A percentile compares a stretch with the other conserved stretches of the same genome.
These are phyloP conservation scores for Alternaria atra DNA, from an alignment of 2,329 filamentous ascomycete genomes.

Conservation along the genomic window DNA sequence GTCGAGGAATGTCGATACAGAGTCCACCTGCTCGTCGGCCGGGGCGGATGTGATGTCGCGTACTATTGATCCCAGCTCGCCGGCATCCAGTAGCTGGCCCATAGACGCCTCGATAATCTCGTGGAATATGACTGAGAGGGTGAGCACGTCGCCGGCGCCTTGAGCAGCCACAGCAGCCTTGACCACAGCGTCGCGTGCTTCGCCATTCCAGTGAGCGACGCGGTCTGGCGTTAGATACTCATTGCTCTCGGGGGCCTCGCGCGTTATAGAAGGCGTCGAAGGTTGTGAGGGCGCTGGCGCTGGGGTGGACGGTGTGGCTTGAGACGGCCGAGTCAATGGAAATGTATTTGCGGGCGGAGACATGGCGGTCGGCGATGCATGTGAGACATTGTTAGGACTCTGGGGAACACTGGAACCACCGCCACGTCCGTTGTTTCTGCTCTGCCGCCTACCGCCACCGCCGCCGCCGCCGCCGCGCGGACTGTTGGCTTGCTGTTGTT, in stretches of 20 bases:
- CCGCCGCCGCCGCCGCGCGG: slow-evolving; percentile 36
- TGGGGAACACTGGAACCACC: slow-evolving; percentile 43
- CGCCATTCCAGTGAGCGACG: slow-evolving; percentile 72
- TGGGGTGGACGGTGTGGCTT: slow-evolving; percentile 29
- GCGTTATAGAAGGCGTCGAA: slow-evolving; percentile 17
- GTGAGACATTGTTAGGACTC: slow-evolving; percentile 36
- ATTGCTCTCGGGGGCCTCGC: slow-evolving; percentile 68
- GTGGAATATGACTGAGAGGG: slow-evolving; percentile 78
- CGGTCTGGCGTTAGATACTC: slow-evolving; percentile 76
- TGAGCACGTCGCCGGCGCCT: slow-evolving; percentile 72
- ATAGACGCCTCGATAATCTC: slow-evolving; percentile 82
- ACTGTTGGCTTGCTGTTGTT: slow-evolving; percentile 38
- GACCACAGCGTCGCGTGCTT: slow-evolving; percentile 73
- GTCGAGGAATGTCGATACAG: slow-evolving; percentile 77
- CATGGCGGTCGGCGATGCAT: slow-evolving; percentile 46
- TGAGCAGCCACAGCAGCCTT: slow-evolving; percentile 71
- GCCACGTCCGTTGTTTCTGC: slow-evolving; percentile 40
- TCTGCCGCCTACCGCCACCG: slow-evolving; percentile 39
- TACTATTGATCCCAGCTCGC: slow-evolving; percentile 75
- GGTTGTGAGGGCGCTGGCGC: slow-evolving; percentile 47
- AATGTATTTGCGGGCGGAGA: slow-evolving; percentile 37
- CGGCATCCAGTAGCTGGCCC: slow-evolving; percentile 71
- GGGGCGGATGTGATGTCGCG: slow-evolving; percentile 74
- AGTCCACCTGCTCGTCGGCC: slow-evolving; percentile 55
- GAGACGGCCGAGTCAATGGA: slow-evolving; percentile 26